Evolutionary conservation across 2,329 filamentous ascomycete genomes (phyloP).

Genomic region (Pochonia chlamydosporia): DNA sequence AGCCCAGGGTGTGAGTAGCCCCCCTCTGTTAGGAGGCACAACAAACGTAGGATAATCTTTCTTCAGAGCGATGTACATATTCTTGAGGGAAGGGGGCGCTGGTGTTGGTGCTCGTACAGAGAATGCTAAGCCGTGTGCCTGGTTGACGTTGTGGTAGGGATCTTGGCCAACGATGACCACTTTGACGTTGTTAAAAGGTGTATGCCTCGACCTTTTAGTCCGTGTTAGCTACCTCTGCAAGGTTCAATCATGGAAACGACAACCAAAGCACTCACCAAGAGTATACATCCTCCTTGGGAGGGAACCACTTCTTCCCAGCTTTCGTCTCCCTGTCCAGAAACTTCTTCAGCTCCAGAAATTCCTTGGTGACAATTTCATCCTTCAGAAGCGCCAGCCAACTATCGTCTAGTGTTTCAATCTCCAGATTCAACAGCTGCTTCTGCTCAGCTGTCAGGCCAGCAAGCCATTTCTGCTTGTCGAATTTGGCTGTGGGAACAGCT

Average conservation of each 20-base stretch:
- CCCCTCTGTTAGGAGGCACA: constrained; percentile 69
- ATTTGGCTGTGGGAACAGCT: constrained; percentile 44
- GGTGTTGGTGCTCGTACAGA: constrained; percentile 84
- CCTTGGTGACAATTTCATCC: constrained; percentile 71
- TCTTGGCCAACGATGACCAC: constrained; percentile 94
- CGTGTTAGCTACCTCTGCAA: not conserved
- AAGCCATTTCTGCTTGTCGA: constrained; percentile 91
- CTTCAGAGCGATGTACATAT: constrained; percentile 86
- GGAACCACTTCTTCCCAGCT: constrained; percentile 74
- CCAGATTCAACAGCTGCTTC: constrained; percentile 72
- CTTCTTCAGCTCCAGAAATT: constrained; percentile 82
- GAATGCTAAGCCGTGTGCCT: constrained; percentile 95
- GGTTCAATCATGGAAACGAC: too few species aligned
- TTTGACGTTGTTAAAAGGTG: constrained; percentile 82
- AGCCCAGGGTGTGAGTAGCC: constrained; percentile 88
- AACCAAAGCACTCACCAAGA: constrained; percentile 72
- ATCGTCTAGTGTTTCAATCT: constrained; percentile 87
- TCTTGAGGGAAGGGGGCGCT: constrained; percentile 83
- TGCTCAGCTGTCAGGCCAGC: constrained; percentile 73
- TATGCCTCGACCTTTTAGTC: constrained; percentile 77
- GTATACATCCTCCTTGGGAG: constrained; percentile 84
- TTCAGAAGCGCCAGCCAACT: constrained; percentile 89
- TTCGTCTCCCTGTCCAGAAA: constrained; percentile 77
- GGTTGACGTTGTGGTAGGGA: constrained; percentile 92
- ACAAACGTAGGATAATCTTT: constrained; percentile 82